phyloP scores from a whole-genome alignment of 73 alveolate genomes.

The Symbiodinium natans region DNA sequence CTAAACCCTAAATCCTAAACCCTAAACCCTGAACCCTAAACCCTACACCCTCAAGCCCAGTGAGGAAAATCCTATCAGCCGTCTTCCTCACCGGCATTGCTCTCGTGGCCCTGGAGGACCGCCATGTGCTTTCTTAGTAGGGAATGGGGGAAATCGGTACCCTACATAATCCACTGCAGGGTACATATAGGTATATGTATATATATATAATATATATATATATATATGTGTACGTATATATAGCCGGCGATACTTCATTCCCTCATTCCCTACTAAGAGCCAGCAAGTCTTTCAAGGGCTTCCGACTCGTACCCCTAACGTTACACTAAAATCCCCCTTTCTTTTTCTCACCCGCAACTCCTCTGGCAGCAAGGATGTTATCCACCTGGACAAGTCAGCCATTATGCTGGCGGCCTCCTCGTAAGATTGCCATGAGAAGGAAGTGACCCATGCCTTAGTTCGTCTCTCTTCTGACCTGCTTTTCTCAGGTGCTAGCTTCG shows the following conservation, averaged over 20 bases:
- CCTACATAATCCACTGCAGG: not conserved
- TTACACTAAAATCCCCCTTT: too few relatives aligned
- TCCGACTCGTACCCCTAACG: too few relatives aligned
- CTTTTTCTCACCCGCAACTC: too few relatives aligned
- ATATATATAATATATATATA: too few relatives aligned
- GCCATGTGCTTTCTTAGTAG: not conserved
- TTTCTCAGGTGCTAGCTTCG: slow-evolving; percentile 46
- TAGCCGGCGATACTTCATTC: too few relatives aligned
- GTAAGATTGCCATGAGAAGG: too few relatives aligned
- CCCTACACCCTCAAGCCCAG: not conserved
- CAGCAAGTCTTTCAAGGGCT: too few relatives aligned
- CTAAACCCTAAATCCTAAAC: not conserved
- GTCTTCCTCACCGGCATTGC: slow-evolving; percentile 1
- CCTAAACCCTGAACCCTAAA: not conserved
- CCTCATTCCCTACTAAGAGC: too few relatives aligned
- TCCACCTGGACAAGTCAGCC: slow-evolving; percentile 88
- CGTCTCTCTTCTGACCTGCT: too few relatives aligned
- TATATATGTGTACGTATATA: not conserved
- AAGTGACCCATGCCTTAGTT: too few relatives aligned
- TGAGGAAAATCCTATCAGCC: not conserved
- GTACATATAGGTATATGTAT: not conserved
- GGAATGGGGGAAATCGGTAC: too few relatives aligned
- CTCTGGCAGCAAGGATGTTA: slow-evolving; percentile 12
- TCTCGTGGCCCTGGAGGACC: not conserved
- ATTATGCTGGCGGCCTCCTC: slow-evolving; percentile 34